Base-by-base conservation (phyloP, 2,329 filamentous ascomycete genomes). In the Ophiostoma piceae region DNA sequence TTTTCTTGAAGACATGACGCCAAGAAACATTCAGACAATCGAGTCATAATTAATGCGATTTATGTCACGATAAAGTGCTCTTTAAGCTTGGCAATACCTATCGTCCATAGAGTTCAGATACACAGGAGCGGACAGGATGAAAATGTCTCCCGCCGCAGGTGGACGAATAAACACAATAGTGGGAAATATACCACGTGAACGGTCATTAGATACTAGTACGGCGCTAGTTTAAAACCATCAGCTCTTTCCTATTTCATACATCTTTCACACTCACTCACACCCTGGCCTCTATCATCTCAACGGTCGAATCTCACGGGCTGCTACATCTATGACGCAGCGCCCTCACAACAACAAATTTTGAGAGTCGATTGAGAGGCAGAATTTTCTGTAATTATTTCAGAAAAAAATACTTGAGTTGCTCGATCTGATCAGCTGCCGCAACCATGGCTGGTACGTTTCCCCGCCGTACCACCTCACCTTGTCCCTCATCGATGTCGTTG, bases 201-300 rank as follows among this genome's bases (percentile, higher is more conserved):
- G 5, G 35, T 35, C 35, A 35, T 35, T 35, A 35, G 35, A 35
- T 35, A 6, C 8, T 35, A 35, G 35, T 35, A 35, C 35, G 35
- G 57, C 22, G 14, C 57, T 62, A 62, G 57, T 62, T 62, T 62
- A 62, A 62, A 62, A 62, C 22, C 26, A 62, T 26, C 57, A 62
- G 57, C 57, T 62, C 57, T 62, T 62, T 62, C 57, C 57, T 62
- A 57, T 57, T 57, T 57, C 51, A 57, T 57, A 57, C 51, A 57
- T 22, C 57, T 57, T 57, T 57, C 26, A 62, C 12, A 62, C 57
- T 62, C 57, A 57, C 51, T 62, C 57, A 62, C 26, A 62, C 57
- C 57, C 57, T 32, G 57, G 57, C 26, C 6, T 62, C 26, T 32
- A 14, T 12, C n/a, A 26, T 57, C 19, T 26, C 51, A 57, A 22